Evolutionary conservation across 1,284 basidiomycete species (phyloP).

Genomic region (Tetrapyrgos nigripes): DNA sequence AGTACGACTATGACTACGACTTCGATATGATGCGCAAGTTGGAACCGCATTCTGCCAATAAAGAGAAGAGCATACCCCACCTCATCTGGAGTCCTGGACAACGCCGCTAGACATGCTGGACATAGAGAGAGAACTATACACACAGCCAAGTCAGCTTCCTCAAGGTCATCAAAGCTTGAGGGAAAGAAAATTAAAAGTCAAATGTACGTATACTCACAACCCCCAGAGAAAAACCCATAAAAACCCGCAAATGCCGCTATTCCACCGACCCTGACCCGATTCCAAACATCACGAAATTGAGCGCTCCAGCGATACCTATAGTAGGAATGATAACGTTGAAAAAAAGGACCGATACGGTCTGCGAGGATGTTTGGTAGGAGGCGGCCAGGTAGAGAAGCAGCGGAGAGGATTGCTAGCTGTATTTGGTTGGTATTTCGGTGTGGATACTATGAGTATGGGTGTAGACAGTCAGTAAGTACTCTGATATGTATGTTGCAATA

Average conservation of each 20-base stretch:
- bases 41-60: no score
- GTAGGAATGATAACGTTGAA: slow-evolving; percentile 34
- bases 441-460: no score
- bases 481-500: no score
- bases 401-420: slow-evolving; percentile 40
- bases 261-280: slow-evolving; percentile 31
- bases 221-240: slow-evolving; percentile 47
- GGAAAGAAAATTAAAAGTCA: neutral
- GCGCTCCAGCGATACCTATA: slow-evolving; percentile 23
- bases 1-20: no score
- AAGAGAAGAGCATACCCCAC: neutral
- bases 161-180: neutral
- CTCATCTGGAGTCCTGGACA: neutral
- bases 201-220: slow-evolving; percentile 34
- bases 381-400: slow-evolving; percentile 35
- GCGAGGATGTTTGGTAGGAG: slow-evolving; percentile 25
- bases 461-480: no score
- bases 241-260: slow-evolving; percentile 40
- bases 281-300: slow-evolving; percentile 42
- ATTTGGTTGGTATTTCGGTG: no score
- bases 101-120: neutral
- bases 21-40: no score
- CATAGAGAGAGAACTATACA: neutral
- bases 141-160: neutral
- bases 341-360: slow-evolving; percentile 31